Percentiles rank a stretch among this genome's conserved stretches.
Evolutionary conservation across 1,284 basidiomycete genomes (phyloP).

Genomic region (Ceratobasidium sp.): DNA sequence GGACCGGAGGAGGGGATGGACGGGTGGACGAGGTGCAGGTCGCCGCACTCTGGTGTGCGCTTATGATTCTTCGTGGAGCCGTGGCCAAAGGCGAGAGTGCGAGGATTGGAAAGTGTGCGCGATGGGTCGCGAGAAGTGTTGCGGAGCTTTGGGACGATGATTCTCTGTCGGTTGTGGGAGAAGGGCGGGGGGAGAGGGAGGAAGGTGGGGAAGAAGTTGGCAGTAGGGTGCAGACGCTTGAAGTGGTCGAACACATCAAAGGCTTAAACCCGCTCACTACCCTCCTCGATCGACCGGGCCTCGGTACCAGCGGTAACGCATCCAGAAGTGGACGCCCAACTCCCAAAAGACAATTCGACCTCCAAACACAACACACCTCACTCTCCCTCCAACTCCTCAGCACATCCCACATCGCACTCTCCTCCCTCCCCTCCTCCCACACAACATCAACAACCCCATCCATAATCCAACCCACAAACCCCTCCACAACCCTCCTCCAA

Average conservation of each 20-base stretch:
- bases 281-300: constrained; percentile 47
- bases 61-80: constrained; percentile 77
- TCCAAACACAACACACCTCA: constrained; percentile 65
- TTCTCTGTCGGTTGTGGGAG: constrained; percentile 48
- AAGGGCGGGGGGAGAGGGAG: constrained; percentile 39
- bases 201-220: constrained; percentile 47
- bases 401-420: constrained; percentile 53
- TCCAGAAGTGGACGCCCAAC: constrained; percentile 50
- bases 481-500: constrained; percentile 68
- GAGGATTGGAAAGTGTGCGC: constrained; percentile 71
- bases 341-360: constrained; percentile 46
- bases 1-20: constrained; percentile 56
- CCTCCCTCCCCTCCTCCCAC: constrained; percentile 57
- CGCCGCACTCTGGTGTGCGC: constrained; percentile 86
- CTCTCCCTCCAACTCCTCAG: constrained; percentile 78
- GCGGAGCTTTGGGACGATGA: constrained; percentile 75
- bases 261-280: constrained; percentile 60
- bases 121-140: constrained; percentile 69
- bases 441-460: constrained; percentile 47
- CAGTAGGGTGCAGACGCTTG: constrained; percentile 48
- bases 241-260: constrained; percentile 65
- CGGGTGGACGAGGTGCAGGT: constrained; percentile 60
- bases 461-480: constrained; percentile 55
- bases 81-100: background rate
- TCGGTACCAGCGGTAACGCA: constrained; percentile 26